Base-by-base conservation (phyloP, 441 rosid species). In the Populus tomentosa region DNA sequence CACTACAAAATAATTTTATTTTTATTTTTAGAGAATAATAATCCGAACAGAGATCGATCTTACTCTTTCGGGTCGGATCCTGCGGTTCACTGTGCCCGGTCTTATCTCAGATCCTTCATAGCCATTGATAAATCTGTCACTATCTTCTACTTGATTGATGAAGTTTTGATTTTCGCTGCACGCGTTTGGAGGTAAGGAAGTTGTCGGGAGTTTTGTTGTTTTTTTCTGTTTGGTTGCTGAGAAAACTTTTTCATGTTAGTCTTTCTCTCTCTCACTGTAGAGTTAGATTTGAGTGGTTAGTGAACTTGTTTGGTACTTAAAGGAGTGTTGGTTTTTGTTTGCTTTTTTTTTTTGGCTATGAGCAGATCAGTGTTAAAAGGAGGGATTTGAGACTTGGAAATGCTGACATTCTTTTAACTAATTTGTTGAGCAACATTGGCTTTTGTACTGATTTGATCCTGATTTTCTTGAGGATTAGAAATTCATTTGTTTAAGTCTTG, bases 301-400 rank as follows among this genome's bases (percentile, higher is more conserved):
- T 50, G n/a, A 18, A 50, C 59, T 50, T 16, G 59, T 50, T 50
- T 16, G 62, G 63, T 67, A 13, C 21, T 10, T 10, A 40, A 63
- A 56, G 32, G 9, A 4, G 69, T 14, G 10, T 81, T 72, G 59
- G 33, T 81, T 70, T 13, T 11, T 59, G 13, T 28, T 10, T 24
- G 7, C 18, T 50, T 26, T 1, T 26, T 26, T 26, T 70, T 70
- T 80, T 62, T 62, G 59, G 79, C 78, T 68, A 18, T 67, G 68
- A 32, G 78, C 64, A 84, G 87, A 87, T 87, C 87, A 82, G 82
- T 80, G 80, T 78, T 10, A 64, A 70, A 62, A 26, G 4, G 36
- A 53, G 24, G 50, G 74, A 30, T 73, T 80, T 74, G 77, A 69
- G 71, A 70, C 75, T 61, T 36, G 0, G 38, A 24, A 40, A 30